Evolutionary conservation across 441 rosid genomes (phyloP).

Genomic region (Monsonia emarginata): DNA sequence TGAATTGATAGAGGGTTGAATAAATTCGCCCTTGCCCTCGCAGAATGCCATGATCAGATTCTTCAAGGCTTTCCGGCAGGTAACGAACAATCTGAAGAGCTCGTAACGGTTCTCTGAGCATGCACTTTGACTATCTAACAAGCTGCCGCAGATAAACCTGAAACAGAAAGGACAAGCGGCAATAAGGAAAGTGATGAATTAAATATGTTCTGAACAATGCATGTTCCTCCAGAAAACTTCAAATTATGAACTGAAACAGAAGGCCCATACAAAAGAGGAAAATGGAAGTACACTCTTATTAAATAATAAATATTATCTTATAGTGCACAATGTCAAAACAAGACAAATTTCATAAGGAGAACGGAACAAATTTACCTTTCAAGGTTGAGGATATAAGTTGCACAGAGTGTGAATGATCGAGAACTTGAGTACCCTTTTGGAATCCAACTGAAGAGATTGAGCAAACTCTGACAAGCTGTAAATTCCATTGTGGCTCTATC

Average conservation of each 20-base stretch:
- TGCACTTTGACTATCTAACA: conserved; percentile 29
- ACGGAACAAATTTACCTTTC: conserved; percentile 49
- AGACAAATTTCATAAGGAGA: neutral
- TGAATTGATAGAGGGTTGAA: conserved; percentile 27
- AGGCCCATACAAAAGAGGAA: neutral
- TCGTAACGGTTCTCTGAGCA: conserved; percentile 26
- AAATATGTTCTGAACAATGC: conserved; percentile 8
- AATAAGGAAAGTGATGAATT: conserved; percentile 12
- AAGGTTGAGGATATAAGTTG: conserved; percentile 47
- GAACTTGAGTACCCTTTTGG: conserved; percentile 59
- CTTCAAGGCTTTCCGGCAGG: conserved; percentile 71
- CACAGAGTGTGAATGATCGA: conserved; percentile 47
- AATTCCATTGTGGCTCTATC: conserved; percentile 30
- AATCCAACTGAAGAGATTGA: conserved; percentile 53
- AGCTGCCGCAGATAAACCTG: conserved; percentile 42
- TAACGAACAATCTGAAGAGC: conserved; percentile 47
- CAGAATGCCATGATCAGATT: conserved; percentile 38
- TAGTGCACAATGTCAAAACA: neutral
- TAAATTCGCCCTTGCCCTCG: conserved; percentile 30
- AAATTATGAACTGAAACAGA: conserved; percentile 4
- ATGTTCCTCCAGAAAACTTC: conserved; percentile 13
- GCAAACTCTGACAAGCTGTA: conserved; percentile 49
- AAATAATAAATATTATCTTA: neutral
- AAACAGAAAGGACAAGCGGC: conserved; percentile 16
- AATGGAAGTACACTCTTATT: neutral